Evolutionary conservation across 345 rosid species (phyloP), one percentile per base, ranked within the genome.

Genomic region (Heritiera littoralis): DNA sequence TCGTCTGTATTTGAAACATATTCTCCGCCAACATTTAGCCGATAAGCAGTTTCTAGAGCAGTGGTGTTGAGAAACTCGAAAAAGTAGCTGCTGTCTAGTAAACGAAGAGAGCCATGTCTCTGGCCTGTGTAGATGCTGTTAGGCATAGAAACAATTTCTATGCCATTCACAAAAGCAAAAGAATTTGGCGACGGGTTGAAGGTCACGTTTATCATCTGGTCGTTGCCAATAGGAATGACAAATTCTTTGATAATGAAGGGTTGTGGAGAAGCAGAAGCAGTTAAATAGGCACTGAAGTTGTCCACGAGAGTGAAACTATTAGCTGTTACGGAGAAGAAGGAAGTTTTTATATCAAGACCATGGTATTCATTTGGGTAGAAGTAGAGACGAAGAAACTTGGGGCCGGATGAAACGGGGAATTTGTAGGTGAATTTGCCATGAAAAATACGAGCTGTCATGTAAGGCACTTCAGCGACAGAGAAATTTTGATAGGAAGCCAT

Each of bases 131-230:
- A 77, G 11, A 8, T 6, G 51, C 59, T 75, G 41, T n/a, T 73
- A 0, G 90, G 90, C 82, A 85, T 82, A 5, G 88, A 85, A 32
- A 87, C 81, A 6, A 87, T n/a, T 81, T 87, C 86, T 1, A 87
- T 78, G 40, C 85, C 86, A 48, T 83, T 87, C 63, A 87, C 46
- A n/a, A 87, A 80, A 20, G 84, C 85, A n/a, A 74, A 83, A 43
- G 80, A 68, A 10, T 23, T 17, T 2, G 66, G 45, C 0, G 66
- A 40, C 0, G 79, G 72, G 17, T 1, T n/a, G 45, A 78, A 66
- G 41, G 80, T 78, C 11, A 78, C 30, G 6, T 35, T n/a, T 23
- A 72, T 7, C 64, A 18, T 52, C 15, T 17, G 18, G 4, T 64
- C n/a, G 72, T 55, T 3, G 0, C 9, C 7, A 15, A 54, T 41